These are phyloP conservation scores for Claviceps paspali DNA, from an alignment of 2,329 filamentous ascomycete genomes.

Conservation along the genomic window DNA sequence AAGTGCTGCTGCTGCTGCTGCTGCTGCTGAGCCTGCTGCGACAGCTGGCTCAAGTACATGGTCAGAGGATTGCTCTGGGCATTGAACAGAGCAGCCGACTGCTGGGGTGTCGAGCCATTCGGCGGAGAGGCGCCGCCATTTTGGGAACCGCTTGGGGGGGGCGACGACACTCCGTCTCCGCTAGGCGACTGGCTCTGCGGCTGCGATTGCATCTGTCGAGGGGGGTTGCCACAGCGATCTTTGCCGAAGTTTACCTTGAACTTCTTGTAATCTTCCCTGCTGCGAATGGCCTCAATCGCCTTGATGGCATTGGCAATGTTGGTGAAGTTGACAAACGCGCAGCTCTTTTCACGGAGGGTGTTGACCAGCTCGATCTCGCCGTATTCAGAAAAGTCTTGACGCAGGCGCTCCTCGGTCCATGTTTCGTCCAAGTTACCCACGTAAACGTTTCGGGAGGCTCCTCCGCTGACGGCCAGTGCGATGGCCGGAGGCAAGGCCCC, in stretches of 20 bases:
- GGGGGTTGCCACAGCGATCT: constrained; percentile 92
- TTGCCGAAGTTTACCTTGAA: constrained; percentile 99
- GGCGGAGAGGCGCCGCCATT: constrained; percentile 39
- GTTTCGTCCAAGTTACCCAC: constrained; percentile 94
- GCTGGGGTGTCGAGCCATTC: constrained; percentile 40
- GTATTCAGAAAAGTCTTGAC: constrained; percentile 93
- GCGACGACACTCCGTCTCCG: constrained; percentile 43
- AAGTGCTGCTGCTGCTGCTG: constrained; percentile 42
- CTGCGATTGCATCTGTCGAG: constrained; percentile 54
- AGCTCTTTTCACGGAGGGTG: constrained; percentile 93
- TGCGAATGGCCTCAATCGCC: constrained; percentile 88
- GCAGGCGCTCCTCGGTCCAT: constrained; percentile 89
- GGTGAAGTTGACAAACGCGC: constrained; percentile 98
- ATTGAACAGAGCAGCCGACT: constrained; percentile 63
- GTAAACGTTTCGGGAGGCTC: constrained; percentile 96
- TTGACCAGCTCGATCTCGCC: constrained; percentile 98
- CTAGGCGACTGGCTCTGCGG: constrained; percentile 48
- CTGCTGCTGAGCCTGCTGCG: constrained; percentile 56
- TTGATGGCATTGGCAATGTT: constrained; percentile 99
- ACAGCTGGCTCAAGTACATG: constrained; percentile 79
- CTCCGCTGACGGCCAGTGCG: constrained; percentile 86
- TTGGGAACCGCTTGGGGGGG: constrained; percentile 44
- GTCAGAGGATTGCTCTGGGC: constrained; percentile 78
- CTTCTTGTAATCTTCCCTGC: constrained; percentile 89
- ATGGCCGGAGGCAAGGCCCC: constrained; percentile 91